phyloP scores from a whole-genome alignment of 2,329 filamentous ascomycete genomes.

The Trichoderma aggressivum region DNA sequence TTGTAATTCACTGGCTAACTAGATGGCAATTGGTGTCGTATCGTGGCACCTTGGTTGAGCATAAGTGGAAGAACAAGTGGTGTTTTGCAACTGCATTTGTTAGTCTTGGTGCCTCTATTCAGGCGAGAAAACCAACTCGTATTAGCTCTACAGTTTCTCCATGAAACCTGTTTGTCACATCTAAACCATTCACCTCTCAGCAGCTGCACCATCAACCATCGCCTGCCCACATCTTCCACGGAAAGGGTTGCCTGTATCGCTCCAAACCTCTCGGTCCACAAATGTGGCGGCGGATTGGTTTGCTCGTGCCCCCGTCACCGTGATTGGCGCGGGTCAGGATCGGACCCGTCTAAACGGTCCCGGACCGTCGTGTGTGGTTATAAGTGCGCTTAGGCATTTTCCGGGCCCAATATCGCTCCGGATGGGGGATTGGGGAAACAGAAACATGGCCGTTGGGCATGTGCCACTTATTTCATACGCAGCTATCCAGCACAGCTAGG shows the following conservation, averaged over 20 bases:
- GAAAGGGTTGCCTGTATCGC: neutral
- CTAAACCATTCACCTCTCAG: neutral
- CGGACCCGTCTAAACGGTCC: constrained; percentile 11
- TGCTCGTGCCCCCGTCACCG: neutral
- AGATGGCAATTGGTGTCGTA: neutral
- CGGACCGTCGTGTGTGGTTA: neutral
- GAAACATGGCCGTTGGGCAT: neutral
- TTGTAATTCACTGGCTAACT: neutral
- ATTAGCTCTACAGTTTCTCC: neutral
- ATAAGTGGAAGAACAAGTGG: neutral
- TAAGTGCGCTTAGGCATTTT: constrained; percentile 13
- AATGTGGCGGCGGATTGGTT: neutral
- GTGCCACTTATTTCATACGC: constrained; percentile 3
- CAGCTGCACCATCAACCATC: neutral
- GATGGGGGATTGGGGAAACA: neutral
- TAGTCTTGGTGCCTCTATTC: neutral
- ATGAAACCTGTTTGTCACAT: neutral
- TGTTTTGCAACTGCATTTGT: neutral
- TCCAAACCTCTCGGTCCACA: neutral
- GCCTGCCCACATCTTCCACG: neutral
- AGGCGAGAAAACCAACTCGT: neutral
- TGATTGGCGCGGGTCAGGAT: constrained; percentile 15
- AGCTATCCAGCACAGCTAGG: neutral
- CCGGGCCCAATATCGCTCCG: constrained; percentile 7
- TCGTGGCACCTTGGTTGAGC: neutral